These are phyloP conservation scores for Tilletia caries DNA, from an alignment of 1,284 basidiomycete species.

Conservation along the genomic window DNA sequence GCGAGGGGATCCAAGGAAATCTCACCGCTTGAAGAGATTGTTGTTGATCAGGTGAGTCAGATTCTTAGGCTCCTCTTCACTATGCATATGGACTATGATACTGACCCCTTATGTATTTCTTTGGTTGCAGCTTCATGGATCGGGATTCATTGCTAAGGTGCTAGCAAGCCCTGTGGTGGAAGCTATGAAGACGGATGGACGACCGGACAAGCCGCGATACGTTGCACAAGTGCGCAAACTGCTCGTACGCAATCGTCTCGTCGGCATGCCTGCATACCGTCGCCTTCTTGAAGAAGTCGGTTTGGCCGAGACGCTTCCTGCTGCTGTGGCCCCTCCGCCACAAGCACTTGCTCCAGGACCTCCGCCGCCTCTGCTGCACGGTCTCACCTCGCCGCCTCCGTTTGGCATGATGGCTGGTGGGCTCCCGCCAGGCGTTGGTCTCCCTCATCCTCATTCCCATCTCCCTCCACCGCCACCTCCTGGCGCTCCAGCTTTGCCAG, in stretches of 20 bases:
- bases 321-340: not conserved
- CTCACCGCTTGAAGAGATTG: slow-evolving; percentile 76
- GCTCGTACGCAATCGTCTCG: slow-evolving; percentile 39
- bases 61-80: not conserved
- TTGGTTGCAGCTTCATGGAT: slow-evolving; percentile 92
- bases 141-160: slow-evolving; percentile 88
- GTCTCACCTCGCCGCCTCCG: not conserved
- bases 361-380: not conserved
- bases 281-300: slow-evolving; percentile 90
- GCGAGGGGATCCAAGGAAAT: not conserved
- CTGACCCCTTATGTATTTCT: not conserved
- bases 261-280: slow-evolving; percentile 65
- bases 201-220: slow-evolving; percentile 61
- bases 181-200: slow-evolving; percentile 57
- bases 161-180: slow-evolving; percentile 79
- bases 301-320: slow-evolving; percentile 59
- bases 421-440: not conserved
- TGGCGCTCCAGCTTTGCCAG: not conserved
- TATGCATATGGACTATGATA: not conserved
- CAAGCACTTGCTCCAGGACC: not conserved
- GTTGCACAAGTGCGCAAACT: slow-evolving; percentile 59
- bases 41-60: slow-evolving; percentile 57
- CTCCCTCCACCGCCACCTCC: not conserved
- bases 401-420: not conserved
- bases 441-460: not conserved